These are phyloP conservation scores for Meyerozyma athensensis DNA, from an alignment of 1,139 yeast species.

Conservation along the genomic window DNA sequence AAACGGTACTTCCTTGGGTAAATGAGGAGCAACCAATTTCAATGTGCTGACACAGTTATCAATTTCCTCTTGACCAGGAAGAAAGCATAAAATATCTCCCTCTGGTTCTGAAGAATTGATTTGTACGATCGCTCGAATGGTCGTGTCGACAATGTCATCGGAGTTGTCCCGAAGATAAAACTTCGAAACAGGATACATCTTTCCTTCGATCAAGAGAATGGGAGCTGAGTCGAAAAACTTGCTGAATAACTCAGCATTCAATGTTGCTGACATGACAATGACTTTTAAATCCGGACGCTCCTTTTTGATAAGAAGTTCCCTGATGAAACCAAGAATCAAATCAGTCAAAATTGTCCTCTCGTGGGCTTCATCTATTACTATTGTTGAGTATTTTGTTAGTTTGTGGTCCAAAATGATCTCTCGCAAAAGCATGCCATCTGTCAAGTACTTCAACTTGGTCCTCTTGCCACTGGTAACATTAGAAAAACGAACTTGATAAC, in stretches of 20 bases:
- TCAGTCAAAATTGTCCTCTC: constrained; percentile 93
- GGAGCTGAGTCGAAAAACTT: constrained; percentile 74
- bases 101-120: constrained; percentile 71
- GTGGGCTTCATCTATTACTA: constrained; percentile 96
- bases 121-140: constrained; percentile 71
- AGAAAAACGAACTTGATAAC: constrained; percentile 85
- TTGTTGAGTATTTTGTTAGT: constrained; percentile 62
- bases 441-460: constrained; percentile 77
- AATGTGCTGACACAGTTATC: constrained; percentile 74
- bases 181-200: constrained; percentile 78
- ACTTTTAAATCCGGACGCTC: constrained; percentile 54
- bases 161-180: constrained; percentile 54
- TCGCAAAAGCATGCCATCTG: constrained; percentile 96
- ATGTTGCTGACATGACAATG: constrained; percentile 89
- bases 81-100: constrained; percentile 86
- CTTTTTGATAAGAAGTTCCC: constrained; percentile 48
- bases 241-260: constrained; percentile 88
- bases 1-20: constrained; percentile 72
- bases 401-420: constrained; percentile 77
- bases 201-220: constrained; percentile 81
- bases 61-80: constrained; percentile 97
- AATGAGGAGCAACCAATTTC: constrained; percentile 53
- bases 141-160: constrained; percentile 81
- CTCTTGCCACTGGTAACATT: constrained; percentile 29
- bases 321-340: constrained; percentile 80